Percentiles rank a stretch among this genome's conserved stretches.
These are phyloP conservation scores for Geotrichum aggregatum DNA, from an alignment of 1,139 yeast species.

Conservation along the genomic window DNA sequence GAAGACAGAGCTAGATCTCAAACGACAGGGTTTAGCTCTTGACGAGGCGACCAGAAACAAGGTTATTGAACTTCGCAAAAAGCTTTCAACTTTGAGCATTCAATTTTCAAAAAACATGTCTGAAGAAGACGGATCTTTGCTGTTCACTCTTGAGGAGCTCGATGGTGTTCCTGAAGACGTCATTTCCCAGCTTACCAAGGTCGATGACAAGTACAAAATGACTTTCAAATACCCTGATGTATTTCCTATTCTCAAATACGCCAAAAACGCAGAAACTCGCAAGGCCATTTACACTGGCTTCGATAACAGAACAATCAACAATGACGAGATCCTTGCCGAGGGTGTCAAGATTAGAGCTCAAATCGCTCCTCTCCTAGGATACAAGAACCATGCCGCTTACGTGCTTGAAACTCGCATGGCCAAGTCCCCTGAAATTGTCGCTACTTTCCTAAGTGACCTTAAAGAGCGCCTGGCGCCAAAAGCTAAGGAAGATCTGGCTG, in stretches of 20 bases:
- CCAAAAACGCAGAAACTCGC: constrained; percentile 60
- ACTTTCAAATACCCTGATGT: constrained; percentile 79
- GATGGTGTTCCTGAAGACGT: constrained; percentile 69
- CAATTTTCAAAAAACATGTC: constrained; percentile 62
- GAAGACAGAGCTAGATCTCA: constrained; percentile 53
- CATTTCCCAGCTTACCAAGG: constrained; percentile 53
- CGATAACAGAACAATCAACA: constrained; percentile 58
- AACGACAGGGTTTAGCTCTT: constrained; percentile 64
- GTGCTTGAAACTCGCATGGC: constrained; percentile 79
- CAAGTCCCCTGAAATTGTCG: constrained; percentile 56
- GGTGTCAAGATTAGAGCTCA: constrained; percentile 59
- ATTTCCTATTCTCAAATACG: constrained; percentile 70
- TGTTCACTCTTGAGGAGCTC: constrained; percentile 60
- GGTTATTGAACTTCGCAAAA: constrained; percentile 55
- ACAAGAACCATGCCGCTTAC: constrained; percentile 61
- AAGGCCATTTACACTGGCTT: constrained; percentile 60
- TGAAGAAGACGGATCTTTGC: constrained; percentile 60
- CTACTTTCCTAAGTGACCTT: constrained; percentile 59
- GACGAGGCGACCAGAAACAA: constrained; percentile 52
- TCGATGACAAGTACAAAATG: constrained; percentile 55
- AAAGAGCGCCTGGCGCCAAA: constrained; percentile 53
- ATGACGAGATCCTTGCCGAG: constrained; percentile 55
- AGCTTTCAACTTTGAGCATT: constrained; percentile 54
- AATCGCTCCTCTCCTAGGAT: constrained; percentile 62
- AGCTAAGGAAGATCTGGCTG: constrained; percentile 53